Conservation (phyloP, 2,329 filamentous ascomycete genomes). For the Cladosporium austrohemisphaericum region DNA sequence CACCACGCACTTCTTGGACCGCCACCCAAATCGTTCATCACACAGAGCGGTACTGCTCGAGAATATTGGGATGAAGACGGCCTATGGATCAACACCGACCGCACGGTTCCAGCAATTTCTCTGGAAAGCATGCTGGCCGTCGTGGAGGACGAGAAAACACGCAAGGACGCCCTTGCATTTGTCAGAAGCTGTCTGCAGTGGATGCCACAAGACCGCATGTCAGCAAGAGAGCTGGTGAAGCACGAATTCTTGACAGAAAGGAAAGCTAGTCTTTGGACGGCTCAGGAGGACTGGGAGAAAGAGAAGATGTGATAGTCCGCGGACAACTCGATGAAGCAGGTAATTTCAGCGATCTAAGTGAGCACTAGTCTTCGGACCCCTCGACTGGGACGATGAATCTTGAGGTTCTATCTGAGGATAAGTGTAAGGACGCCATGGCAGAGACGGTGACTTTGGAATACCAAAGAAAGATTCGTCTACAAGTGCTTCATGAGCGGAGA, state of each 20-base stretch:
- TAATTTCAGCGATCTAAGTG: no score
- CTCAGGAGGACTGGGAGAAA: not conserved
- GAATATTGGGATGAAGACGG: slow-evolving; percentile 6
- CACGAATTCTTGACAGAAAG: not conserved
- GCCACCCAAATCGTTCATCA: not conserved
- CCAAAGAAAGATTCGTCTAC: no score
- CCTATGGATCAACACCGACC: not conserved
- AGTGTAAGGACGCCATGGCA: no score
- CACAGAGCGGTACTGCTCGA: not conserved
- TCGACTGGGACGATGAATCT: no score
- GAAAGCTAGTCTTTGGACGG: not conserved
- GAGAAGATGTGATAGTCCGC: no score
- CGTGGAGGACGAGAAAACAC: not conserved
- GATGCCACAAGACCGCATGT: slow-evolving; percentile 1
- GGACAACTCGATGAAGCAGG: no score
- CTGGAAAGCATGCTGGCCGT: not conserved
- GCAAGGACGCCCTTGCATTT: slow-evolving; percentile 5
- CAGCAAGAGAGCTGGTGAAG: not conserved
- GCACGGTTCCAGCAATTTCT: not conserved
- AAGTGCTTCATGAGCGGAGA: no score
- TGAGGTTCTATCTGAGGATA: no score
- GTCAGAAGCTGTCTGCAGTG: slow-evolving; percentile 1
- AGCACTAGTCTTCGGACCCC: no score
- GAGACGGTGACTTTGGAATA: no score
- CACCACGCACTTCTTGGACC: slow-evolving; percentile 11